Percentiles rank a stretch among this genome's conserved stretches.
phyloP scores from a whole-genome alignment of 371 early-diverging fungal genomes.

The Fennellomyces sp. region DNA sequence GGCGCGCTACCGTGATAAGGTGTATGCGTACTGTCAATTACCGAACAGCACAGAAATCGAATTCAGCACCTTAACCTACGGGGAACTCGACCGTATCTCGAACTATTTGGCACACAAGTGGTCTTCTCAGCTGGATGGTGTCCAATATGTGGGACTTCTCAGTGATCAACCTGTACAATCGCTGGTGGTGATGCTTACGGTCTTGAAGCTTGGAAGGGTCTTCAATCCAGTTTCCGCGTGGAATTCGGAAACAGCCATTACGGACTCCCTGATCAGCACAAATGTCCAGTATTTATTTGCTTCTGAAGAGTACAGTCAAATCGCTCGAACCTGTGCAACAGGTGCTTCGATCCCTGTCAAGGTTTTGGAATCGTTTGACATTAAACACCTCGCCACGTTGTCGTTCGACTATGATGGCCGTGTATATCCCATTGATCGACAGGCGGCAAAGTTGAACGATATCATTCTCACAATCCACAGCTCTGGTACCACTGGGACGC shows the following conservation, averaged over 20 bases:
- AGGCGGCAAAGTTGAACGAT: constrained; percentile 1
- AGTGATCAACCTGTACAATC: constrained; percentile 16
- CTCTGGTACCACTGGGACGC: constrained; percentile 26
- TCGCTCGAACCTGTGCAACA: not conserved
- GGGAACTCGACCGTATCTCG: constrained; percentile 21
- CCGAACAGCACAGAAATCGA: no score
- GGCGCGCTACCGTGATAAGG: no score
- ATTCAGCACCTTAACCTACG: constrained; percentile 17
- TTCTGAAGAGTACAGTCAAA: not conserved
- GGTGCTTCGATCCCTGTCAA: not conserved
- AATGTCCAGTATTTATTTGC: constrained; percentile 11
- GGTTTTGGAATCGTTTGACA: not conserved
- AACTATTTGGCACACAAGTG: constrained; percentile 27
- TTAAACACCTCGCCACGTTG: not conserved
- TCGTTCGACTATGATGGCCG: not conserved
- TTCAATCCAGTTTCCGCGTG: constrained; percentile 21
- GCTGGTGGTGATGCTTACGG: constrained; percentile 17
- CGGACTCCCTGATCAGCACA: constrained; percentile 14
- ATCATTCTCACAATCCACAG: constrained; percentile 19
- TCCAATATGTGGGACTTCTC: constrained; percentile 22
- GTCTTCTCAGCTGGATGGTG: not conserved
- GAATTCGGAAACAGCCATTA: constrained; percentile 25
- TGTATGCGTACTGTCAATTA: no score
- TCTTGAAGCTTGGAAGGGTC: constrained; percentile 21
- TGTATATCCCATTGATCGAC: not conserved